Percentiles rank a stretch among this genome's conserved stretches.
These are phyloP conservation scores for Ogataea trehaloabstinens DNA, from an alignment of 805 yeast species.

Conservation along the genomic window DNA sequence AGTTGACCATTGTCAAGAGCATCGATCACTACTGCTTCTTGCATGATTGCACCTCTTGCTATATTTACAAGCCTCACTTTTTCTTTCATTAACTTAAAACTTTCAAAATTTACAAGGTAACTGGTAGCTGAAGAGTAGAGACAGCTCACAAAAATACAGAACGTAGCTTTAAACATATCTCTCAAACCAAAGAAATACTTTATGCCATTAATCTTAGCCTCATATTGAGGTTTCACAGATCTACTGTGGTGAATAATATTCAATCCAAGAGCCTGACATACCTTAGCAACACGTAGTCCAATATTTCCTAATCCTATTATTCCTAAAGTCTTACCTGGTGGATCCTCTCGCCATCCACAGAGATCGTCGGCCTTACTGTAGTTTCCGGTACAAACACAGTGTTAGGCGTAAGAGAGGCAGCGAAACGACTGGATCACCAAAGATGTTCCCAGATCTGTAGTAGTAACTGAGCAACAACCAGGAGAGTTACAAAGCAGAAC, in stretches of 20 bases:
- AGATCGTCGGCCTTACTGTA: conserved; percentile 32
- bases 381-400: conserved; percentile 34
- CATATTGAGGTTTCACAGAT: conserved; percentile 29
- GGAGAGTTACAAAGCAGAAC: conserved; percentile 40
- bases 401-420: conserved; percentile 37
- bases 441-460: conserved; percentile 38
- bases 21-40: conserved; percentile 38
- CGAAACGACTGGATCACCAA: conserved; percentile 35
- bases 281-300: conserved; percentile 41
- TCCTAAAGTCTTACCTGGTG: conserved; percentile 42
- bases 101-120: conserved; percentile 35
- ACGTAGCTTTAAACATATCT: conserved; percentile 28
- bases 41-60: conserved; percentile 41
- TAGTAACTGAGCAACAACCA: conserved; percentile 37
- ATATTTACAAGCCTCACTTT: conserved; percentile 34
- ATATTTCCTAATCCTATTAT: conserved; percentile 49
- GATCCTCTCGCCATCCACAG: conserved; percentile 37
- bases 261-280: conserved; percentile 45
- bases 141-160: conserved; percentile 37
- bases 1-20: conserved; percentile 39
- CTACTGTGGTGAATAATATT: conserved; percentile 42
- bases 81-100: conserved; percentile 30
- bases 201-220: conserved; percentile 33
- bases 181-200: conserved; percentile 23
- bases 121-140: conserved; percentile 38